Base-by-base conservation (phyloP, 768 basidiomycete genomes). In the Russula sp. region DNA sequence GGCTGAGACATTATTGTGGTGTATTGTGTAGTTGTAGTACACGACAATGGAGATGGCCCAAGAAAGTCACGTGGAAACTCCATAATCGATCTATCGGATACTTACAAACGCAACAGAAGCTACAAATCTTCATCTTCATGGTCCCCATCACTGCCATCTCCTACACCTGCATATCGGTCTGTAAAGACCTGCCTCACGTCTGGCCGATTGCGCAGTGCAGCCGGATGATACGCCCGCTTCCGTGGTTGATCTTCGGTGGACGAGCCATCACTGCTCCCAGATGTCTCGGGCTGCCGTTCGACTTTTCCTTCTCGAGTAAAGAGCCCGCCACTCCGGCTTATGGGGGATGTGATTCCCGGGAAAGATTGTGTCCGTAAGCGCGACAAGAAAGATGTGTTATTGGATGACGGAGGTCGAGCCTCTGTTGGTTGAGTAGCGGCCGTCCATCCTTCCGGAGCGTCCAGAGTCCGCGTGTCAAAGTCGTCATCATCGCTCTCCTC, bases 401-500 rank as follows among this genome's bases (percentile, higher is more conserved):
- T 51, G 29, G 56, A 34, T 11, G 51, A 42, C 3, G 34, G 38
- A 32, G 57, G 36, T 38, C 11, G 51, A 10, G 18, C 3, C 6
- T 58, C 55, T 25, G n/a, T n/a, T 35, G 55, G 51, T 32, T 38
- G 60, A 34, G 29, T 14, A 7, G 63, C 41, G 41, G 65, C 58
- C 3, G 46, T 35, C 55, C 59, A 58, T 25, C 55, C 62, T 29
- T 59, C 62, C 2, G 52, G 59, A 20, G 57, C 42, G 6, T 59
- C 57, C 34, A 57, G 34, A 9, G 58, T 47, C 16, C 53, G 58
- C n/a, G 52, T 58, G n/a, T 65, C 62, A 34, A 63, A 63, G 7
- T 69, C 69, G 35, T 70, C 64, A 18, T 75, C 63, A 7, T 64
- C 63, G 36, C 51, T 64, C 29, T 38, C 58, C 3, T 64, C 63